phyloP scores from a whole-genome alignment of 2,329 filamentous ascomycete species.

The Fusarium drepaniforme region DNA sequence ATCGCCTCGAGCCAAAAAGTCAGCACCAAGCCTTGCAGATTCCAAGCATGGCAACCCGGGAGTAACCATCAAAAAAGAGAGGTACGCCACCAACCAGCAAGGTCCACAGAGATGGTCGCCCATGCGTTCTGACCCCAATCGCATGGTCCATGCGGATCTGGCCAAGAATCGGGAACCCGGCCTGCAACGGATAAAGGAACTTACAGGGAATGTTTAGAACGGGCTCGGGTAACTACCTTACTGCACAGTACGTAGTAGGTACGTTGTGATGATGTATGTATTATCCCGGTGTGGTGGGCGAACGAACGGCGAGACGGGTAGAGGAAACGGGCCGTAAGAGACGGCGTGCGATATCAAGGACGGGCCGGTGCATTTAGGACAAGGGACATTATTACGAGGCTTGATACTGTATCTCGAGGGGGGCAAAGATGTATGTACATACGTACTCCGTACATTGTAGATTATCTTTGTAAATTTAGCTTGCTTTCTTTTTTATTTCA shows the following conservation, averaged over 20 bases:
- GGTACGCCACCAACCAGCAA: constrained; percentile 14
- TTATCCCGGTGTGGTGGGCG: background rate
- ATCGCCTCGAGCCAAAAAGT: constrained; percentile 18
- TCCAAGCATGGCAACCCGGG: constrained; percentile 18
- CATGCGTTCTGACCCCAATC: constrained; percentile 29
- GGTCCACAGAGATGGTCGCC: background rate
- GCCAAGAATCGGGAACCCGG: background rate
- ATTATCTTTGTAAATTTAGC: background rate
- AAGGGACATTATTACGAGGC: constrained; percentile 13
- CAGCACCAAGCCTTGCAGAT: background rate
- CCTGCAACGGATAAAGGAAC: constrained; percentile 9
- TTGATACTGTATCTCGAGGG: background rate
- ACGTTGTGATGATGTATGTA: background rate
- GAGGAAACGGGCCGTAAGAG: constrained; percentile 34
- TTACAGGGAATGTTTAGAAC: background rate
- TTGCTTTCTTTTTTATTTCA: background rate
- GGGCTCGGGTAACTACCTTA: background rate
- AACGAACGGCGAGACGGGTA: background rate
- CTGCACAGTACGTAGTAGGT: background rate
- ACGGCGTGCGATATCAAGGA: constrained; percentile 31
- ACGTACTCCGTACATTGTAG: background rate
- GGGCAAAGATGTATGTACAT: background rate
- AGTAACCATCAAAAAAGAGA: constrained; percentile 10
- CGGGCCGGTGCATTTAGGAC: constrained; percentile 36
- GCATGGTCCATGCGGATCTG: constrained; percentile 37